phyloP scores from a whole-genome alignment of 257 asterid species.

The Nemophila menziesii region DNA sequence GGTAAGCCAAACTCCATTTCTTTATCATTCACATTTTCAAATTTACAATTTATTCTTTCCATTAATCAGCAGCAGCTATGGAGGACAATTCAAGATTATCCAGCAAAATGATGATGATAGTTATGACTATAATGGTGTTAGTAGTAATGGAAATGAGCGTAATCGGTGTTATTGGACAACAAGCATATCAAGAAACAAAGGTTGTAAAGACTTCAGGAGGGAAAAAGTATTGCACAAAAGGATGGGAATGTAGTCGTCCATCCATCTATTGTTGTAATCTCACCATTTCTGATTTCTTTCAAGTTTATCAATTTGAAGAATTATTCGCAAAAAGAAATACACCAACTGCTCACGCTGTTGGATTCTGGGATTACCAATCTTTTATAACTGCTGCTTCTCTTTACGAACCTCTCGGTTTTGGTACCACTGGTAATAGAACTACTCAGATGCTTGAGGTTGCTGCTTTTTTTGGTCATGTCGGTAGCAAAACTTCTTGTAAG shows the following conservation, averaged over 20 bases:
- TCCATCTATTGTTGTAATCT: conserved; percentile 66
- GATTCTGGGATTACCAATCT: conserved; percentile 69
- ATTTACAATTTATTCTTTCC: neutral
- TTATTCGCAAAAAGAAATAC: conserved; percentile 62
- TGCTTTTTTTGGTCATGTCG: conserved; percentile 84
- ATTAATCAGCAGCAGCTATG: conserved; percentile 1
- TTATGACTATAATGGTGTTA: conserved; percentile 19
- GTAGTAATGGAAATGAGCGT: conserved; percentile 18
- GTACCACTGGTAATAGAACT: conserved; percentile 63
- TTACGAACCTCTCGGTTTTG: conserved; percentile 72
- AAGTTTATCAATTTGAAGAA: conserved; percentile 60
- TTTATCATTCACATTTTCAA: neutral
- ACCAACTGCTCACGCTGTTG: conserved; percentile 67
- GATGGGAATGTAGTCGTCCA: conserved; percentile 56
- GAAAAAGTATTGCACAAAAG: conserved; percentile 49
- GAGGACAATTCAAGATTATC: conserved; percentile 1
- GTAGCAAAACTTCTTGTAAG: conserved; percentile 73
- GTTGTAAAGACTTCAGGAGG: conserved; percentile 47
- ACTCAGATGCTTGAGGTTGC: conserved; percentile 67
- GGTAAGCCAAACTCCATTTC: conserved; percentile 1
- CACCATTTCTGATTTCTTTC: conserved; percentile 61
- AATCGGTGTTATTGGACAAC: conserved; percentile 15
- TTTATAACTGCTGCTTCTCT: conserved; percentile 61
- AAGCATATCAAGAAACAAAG: conserved; percentile 24
- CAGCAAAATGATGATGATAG: conserved; percentile 12